Base-by-base conservation (phyloP, 2,329 filamentous ascomycete genomes). In the Colletotrichum paranaense region DNA sequence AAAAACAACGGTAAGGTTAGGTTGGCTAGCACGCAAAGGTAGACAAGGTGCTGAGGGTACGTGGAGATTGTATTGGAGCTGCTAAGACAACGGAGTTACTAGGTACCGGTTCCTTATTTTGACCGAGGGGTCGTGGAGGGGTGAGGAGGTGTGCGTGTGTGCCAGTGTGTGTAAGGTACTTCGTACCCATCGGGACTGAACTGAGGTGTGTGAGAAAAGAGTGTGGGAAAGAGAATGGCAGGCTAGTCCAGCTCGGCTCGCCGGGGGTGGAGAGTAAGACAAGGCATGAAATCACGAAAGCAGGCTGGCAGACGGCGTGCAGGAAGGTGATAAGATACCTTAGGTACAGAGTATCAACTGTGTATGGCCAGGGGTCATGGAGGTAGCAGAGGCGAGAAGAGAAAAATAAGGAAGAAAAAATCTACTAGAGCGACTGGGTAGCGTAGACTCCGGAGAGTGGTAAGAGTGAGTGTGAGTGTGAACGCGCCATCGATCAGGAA, bases 281-380 rank as follows among this genome's bases (percentile, higher is more conserved):
- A 63, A 68, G 67, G 68, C 59, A 69, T 65, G 62, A 56, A 63
- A 70, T 69, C 73, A 75, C 73, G 74, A 69, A 75, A 75, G 75
- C 68, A 67, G 74, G 73, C 63, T 71, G 71, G 55, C 52, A 67
- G 30, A 76, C 75, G 74, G 74, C 74, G 65, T 74, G 62, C 71
- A 70, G 67, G 66, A 56, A 55, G 32, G 60, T 60, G 38, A 42
- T 42, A 38, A 38, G 60, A 42, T 42, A 19, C 38, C 38, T 42
- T 6, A 22, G 42, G 42, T n/a, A 22, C 19, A n/a, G 42, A 49
- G 42, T 22, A 49, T n/a, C 19, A 49, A n/a, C 19, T n/a, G 19
- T 49, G 19, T 22, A 49, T 4, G 42, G 8, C 38, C 62, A 56
- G 24, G 71, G 67, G 65, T 71, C 67, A 65, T 42, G 53, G 64